Evolutionary conservation across 2,329 filamentous ascomycete genomes (phyloP).

Genomic region (Conoideocrella luteorostrata): DNA sequence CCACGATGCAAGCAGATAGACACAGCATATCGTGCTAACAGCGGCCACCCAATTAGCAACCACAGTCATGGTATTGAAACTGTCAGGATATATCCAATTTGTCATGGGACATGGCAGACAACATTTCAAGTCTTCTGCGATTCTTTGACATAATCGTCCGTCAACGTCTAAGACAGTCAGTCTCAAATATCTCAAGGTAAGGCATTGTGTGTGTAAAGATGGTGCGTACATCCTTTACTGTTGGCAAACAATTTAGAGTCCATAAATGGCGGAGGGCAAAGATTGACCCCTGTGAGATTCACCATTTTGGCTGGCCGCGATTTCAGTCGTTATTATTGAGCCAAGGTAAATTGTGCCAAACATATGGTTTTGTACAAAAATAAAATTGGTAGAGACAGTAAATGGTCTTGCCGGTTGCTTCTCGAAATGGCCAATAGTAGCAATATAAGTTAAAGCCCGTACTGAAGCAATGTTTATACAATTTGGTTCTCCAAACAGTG

Average conservation of each 20-base stretch:
- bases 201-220: slow-evolving; percentile 6
- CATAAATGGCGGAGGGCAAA: slow-evolving; percentile 65
- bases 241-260: slow-evolving; percentile 54
- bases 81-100: slow-evolving; percentile 64
- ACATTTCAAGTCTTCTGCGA: slow-evolving; percentile 52
- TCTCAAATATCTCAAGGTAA: neutral
- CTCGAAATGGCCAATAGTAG: too few relatives aligned
- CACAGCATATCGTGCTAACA: slow-evolving; percentile 61
- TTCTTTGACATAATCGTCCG: slow-evolving; percentile 47
- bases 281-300: slow-evolving; percentile 32
- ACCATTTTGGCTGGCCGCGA: slow-evolving; percentile 18
- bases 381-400: too few relatives aligned
- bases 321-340: too few relatives aligned
- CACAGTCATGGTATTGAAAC: slow-evolving; percentile 51
- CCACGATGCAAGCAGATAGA: slow-evolving; percentile 77
- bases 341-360: too few relatives aligned
- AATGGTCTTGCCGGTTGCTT: too few relatives aligned
- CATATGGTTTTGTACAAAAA: too few relatives aligned
- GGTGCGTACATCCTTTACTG: slow-evolving; percentile 55
- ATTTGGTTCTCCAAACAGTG: too few relatives aligned
- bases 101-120: slow-evolving; percentile 88
- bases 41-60: slow-evolving; percentile 81
- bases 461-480: too few relatives aligned
- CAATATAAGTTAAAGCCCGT: too few relatives aligned
- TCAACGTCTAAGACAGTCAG: slow-evolving; percentile 41